These are phyloP conservation scores for Kazachstania taianensis DNA, from an alignment of 805 yeast species.

Conservation along the genomic window DNA sequence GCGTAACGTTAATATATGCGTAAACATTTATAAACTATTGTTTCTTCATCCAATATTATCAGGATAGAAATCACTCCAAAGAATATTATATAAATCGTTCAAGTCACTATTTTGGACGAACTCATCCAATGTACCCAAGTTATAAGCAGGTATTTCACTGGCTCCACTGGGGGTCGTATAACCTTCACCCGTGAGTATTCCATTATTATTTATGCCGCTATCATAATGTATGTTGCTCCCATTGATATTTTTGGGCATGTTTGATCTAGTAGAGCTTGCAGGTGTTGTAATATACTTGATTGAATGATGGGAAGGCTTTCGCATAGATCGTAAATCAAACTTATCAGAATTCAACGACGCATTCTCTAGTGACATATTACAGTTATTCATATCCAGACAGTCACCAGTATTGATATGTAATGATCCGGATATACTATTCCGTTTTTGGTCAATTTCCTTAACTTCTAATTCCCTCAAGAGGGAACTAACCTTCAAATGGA, in stretches of 20 bases:
- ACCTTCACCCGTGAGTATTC: too few species aligned
- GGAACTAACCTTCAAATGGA: slow-evolving; percentile 17
- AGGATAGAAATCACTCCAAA: slow-evolving; percentile 24
- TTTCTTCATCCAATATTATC: slow-evolving; percentile 1
- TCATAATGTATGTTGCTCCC: not conserved
- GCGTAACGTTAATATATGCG: too few species aligned
- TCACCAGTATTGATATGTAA: too few species aligned
- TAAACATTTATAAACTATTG: not conserved
- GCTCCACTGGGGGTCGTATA: too few species aligned
- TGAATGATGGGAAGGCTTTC: too few species aligned
- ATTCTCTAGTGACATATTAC: not conserved
- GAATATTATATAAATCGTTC: slow-evolving; percentile 19
- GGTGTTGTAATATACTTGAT: too few species aligned
- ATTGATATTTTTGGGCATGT: not conserved
- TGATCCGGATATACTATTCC: not conserved
- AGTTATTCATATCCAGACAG: not conserved
- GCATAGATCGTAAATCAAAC: not conserved
- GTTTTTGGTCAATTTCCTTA: not conserved
- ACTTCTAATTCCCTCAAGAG: slow-evolving; percentile 2
- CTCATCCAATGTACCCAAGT: slow-evolving; percentile 27
- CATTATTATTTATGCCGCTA: slow-evolving; percentile 1
- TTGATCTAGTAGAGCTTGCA: not conserved
- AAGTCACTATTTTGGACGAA: slow-evolving; percentile 23
- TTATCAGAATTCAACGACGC: not conserved
- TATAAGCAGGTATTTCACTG: slow-evolving; percentile 9